phyloP scores from a whole-genome alignment of 2,329 filamentous ascomycete species.

The Xylariaceae sp. region DNA sequence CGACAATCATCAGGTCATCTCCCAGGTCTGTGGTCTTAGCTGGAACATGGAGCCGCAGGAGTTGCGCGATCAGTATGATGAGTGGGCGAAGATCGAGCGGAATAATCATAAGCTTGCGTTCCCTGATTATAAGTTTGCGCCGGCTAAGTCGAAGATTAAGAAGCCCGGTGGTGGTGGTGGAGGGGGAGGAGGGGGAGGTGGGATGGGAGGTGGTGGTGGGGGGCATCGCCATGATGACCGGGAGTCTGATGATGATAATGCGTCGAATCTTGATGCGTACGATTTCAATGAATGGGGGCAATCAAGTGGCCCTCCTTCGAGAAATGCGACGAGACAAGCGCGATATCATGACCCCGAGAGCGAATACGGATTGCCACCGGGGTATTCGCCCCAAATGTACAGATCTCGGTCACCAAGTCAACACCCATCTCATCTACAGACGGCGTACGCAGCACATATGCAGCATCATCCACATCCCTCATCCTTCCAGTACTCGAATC shows the following conservation, averaged over 20 bases:
- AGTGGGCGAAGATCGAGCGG: constrained; percentile 73
- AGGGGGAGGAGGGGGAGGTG: constrained; percentile 15
- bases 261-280: constrained; percentile 43
- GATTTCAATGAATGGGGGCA: constrained; percentile 26
- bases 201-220: constrained; percentile 22
- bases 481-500: constrained; percentile 34
- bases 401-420: constrained; percentile 14
- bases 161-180: constrained; percentile 26
- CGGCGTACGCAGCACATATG: constrained; percentile 12
- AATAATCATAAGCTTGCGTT: constrained; percentile 80
- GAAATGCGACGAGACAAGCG: constrained; percentile 29
- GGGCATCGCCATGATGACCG: constrained; percentile 24
- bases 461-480: constrained; percentile 26
- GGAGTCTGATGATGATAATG: constrained; percentile 35
- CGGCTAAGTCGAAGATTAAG: constrained; percentile 57
- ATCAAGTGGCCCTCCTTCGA: constrained; percentile 27
- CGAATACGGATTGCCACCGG: constrained; percentile 26
- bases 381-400: constrained; percentile 19
- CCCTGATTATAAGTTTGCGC: constrained; percentile 90
- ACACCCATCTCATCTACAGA: constrained; percentile 14
- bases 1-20: constrained; percentile 92
- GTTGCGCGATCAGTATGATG: constrained; percentile 69
- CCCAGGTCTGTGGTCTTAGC: constrained; percentile 75
- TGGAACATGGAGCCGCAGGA: constrained; percentile 77
- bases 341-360: constrained; percentile 33